A percentile compares a stretch with the other conserved stretches of the same genome.
phyloP scores from a whole-genome alignment of 1,284 basidiomycete genomes.

The Volvariella surrecta region DNA sequence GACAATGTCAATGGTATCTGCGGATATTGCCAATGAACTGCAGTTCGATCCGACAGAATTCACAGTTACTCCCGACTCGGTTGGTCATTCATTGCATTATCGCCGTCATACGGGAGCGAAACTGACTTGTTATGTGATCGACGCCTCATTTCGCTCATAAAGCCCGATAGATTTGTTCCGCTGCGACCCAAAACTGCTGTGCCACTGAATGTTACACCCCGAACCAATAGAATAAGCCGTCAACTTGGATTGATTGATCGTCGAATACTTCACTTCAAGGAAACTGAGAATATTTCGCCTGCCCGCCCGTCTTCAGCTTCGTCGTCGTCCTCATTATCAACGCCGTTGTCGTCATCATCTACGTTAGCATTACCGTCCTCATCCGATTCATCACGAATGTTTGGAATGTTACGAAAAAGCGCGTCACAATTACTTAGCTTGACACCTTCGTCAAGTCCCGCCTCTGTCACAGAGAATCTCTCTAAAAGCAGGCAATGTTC shows the following conservation, averaged over 20 bases:
- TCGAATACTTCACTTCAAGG: slow-evolving; percentile 25
- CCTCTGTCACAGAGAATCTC: slow-evolving; percentile 28
- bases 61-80: too few relatives aligned
- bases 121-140: slow-evolving; percentile 5
- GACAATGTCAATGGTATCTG: too few relatives aligned
- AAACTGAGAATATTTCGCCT: slow-evolving; percentile 13
- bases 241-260: slow-evolving; percentile 26
- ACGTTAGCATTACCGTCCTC: neutral
- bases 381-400: slow-evolving; percentile 2
- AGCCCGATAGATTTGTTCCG: slow-evolving; percentile 25
- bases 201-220: slow-evolving; percentile 29
- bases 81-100: too few relatives aligned
- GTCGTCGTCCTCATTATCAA: neutral
- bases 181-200: slow-evolving; percentile 23
- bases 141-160: neutral
- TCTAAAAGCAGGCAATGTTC: slow-evolving; percentile 22
- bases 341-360: neutral
- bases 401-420: slow-evolving; percentile 23
- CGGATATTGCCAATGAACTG: too few relatives aligned
- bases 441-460: slow-evolving; percentile 13
- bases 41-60: too few relatives aligned
- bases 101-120: slow-evolving; percentile 1
- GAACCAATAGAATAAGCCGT: slow-evolving; percentile 29
- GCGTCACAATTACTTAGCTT: slow-evolving; percentile 23
- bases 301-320: neutral